phyloP scores from a whole-genome alignment of 768 basidiomycete species.

The Hysterangium stoloniferum region DNA sequence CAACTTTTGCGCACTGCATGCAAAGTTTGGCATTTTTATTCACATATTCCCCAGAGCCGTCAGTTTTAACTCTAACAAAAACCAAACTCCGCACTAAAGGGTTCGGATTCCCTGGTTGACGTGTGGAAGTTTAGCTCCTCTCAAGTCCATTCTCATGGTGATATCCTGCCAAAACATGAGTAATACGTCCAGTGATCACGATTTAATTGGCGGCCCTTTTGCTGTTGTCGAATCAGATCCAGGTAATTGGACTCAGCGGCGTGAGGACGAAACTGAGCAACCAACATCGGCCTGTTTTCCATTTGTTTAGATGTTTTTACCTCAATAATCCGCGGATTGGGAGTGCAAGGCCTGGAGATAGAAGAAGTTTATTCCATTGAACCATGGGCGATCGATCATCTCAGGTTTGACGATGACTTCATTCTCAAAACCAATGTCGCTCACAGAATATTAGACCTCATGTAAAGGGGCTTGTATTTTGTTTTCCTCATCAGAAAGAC shows the following conservation, averaged over 20 bases:
- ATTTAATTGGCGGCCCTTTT: constrained; percentile 56
- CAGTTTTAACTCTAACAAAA: too few relatives aligned
- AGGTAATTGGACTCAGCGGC: constrained; percentile 20
- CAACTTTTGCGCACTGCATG: too few relatives aligned
- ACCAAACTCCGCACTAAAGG: too few relatives aligned
- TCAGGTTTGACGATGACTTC: constrained; percentile 18
- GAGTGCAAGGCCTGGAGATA: constrained; percentile 44
- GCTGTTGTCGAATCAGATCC: constrained; percentile 49
- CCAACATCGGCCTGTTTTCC: background rate
- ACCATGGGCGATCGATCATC: constrained; percentile 54
- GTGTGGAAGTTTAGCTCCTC: too few relatives aligned
- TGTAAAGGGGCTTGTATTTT: constrained; percentile 48
- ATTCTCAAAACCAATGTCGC: background rate
- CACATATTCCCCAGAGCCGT: too few relatives aligned
- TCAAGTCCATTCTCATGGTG: too few relatives aligned
- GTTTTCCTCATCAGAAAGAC: constrained; percentile 51
- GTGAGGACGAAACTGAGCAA: background rate
- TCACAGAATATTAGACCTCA: constrained; percentile 26
- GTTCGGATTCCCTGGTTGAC: too few relatives aligned
- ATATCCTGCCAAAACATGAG: too few relatives aligned
- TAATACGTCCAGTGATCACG: too few relatives aligned
- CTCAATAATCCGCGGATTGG: constrained; percentile 44
- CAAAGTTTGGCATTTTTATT: too few relatives aligned
- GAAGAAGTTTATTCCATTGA: constrained; percentile 58
- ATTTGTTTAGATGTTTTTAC: constrained; percentile 46